Base-by-base conservation (phyloP, 1,284 basidiomycete species). In the Heliocybe sulcata region DNA sequence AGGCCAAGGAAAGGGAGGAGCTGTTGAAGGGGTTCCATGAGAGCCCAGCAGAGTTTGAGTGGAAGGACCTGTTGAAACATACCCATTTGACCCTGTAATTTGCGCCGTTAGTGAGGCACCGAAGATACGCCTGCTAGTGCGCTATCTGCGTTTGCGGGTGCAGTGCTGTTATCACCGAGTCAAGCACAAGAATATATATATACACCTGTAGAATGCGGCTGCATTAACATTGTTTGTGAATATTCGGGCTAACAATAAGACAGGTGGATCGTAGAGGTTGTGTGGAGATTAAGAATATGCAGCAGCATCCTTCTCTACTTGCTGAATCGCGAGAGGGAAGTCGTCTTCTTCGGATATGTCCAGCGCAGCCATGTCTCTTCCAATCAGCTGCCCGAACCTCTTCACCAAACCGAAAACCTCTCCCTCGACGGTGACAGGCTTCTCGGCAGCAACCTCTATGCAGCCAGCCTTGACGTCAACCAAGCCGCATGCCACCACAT, bases 401-500 rank as follows among this genome's bases (percentile, higher is more conserved):
- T 67, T 59, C 27, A 83, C 71, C 50, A 90, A 59, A 12, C 72
- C 77, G 1, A 71, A 67, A 22, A 87, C 74, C 64, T 87, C 83
- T 1, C 69, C 73, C 38, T 71, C 66, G 6, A 89, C 72, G 11
- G 65, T 64, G 19, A 81, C 61, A 19, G 63, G 56, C 52, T 67
- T 66, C 29, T 65, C 69, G 10, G 69, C 68, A 19, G 75, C 79
- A 51, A 70, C 68, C 56, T 79, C 78, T 54, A 90, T 77, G 54
- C 79, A 82, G 2, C 79, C 88, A 2, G 94, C 92, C 54, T 76
- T 81, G 45, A 98, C 92, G 57, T 91, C 90, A n/a, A 77, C 80
- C 53, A 98, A 76, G 1, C 97, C 97, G 69, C 97, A 99, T 0
- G 97, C 96, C 1, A 96, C 84, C 45, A 99, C 83, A 56, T 82